A percentile compares a stretch with the other conserved stretches of the same genome.
phyloP scores from a whole-genome alignment of 1,139 yeast species.

The Magnusiomyces starmeri region DNA sequence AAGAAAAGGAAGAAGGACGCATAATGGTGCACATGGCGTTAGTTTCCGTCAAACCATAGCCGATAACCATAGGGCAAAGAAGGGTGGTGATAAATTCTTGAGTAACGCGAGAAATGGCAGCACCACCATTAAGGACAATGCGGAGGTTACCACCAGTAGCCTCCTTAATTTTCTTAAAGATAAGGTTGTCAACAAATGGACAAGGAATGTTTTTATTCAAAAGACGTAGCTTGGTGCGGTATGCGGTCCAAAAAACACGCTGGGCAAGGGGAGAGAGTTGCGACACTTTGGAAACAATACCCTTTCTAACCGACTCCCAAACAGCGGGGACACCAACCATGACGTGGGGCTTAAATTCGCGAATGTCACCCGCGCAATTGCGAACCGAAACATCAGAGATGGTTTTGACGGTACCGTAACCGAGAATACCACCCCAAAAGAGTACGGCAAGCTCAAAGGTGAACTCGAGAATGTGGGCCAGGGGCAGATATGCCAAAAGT shows the following conservation, averaged over 20 bases:
- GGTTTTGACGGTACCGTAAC: constrained; percentile 92
- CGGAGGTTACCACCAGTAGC: constrained; percentile 92
- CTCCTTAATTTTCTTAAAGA: constrained; percentile 82
- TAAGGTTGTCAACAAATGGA: constrained; percentile 51
- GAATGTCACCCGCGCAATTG: constrained; percentile 83
- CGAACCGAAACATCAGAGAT: constrained; percentile 73
- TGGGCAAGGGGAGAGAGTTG: constrained; percentile 63
- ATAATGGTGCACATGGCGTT: constrained; percentile 78
- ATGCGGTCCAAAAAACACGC: constrained; percentile 86
- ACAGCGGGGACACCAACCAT: constrained; percentile 99
- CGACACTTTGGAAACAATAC: constrained; percentile 68
- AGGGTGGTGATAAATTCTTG: constrained; percentile 72
- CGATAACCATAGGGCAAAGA: constrained; percentile 83
- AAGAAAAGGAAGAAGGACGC: constrained; percentile 57
- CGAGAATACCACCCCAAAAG: constrained; percentile 86
- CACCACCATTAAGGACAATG: constrained; percentile 82
- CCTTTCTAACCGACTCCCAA: constrained; percentile 95
- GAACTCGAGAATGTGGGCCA: constrained; percentile 93
- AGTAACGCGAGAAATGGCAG: constrained; percentile 82
- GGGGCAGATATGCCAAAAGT: constrained; percentile 81
- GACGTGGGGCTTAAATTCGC: constrained; percentile 79
- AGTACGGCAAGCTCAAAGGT: constrained; percentile 72
- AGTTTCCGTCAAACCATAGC: constrained; percentile 96
- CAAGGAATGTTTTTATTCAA: constrained; percentile 62
- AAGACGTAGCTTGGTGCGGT: constrained; percentile 58